These are phyloP conservation scores for Remersonia thermophila DNA, from an alignment of 2,329 filamentous ascomycete species.

Conservation along the genomic window DNA sequence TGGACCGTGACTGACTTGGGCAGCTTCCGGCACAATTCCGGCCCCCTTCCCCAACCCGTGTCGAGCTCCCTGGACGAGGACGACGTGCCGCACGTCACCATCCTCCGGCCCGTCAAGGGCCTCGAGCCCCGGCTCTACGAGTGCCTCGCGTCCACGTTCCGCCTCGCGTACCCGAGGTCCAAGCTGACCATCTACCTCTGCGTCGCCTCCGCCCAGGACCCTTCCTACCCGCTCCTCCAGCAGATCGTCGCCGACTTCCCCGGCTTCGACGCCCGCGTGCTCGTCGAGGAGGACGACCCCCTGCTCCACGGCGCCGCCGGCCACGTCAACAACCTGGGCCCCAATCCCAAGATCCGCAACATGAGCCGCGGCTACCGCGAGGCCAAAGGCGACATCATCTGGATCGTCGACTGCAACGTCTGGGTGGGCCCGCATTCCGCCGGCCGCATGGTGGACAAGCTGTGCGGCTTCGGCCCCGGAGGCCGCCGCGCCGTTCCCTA, in stretches of 20 bases:
- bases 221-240: constrained; percentile 62
- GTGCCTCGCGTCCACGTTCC: constrained; percentile 77
- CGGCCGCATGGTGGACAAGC: constrained; percentile 77
- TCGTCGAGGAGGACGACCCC: constrained; percentile 74
- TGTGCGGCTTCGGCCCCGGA: constrained; percentile 52
- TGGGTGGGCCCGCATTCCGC: constrained; percentile 74
- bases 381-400: constrained; percentile 75
- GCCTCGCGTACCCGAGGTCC: constrained; percentile 64
- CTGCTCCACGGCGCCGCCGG: constrained; percentile 44
- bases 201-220: constrained; percentile 60
- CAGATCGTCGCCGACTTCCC: constrained; percentile 64
- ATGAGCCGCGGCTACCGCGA: constrained; percentile 89
- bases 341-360: constrained; percentile 97
- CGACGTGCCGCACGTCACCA: constrained; percentile 67
- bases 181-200: constrained; percentile 76
- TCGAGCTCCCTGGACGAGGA: constrained; percentile 38
- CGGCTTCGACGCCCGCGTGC: constrained; percentile 54
- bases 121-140: constrained; percentile 84
- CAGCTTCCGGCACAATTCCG: constrained; percentile 44
- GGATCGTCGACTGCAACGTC: constrained; percentile 94
- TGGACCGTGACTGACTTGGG: constrained; percentile 8
- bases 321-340: constrained; percentile 54
- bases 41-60: constrained; percentile 33
- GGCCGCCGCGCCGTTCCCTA: constrained; percentile 44
- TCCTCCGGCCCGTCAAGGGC: constrained; percentile 88